A percentile compares a stretch with the other conserved stretches of the same genome.
These are phyloP conservation scores for Begonia fuchsioides DNA, from an alignment of 306 rosid genomes.

Conservation along the genomic window DNA sequence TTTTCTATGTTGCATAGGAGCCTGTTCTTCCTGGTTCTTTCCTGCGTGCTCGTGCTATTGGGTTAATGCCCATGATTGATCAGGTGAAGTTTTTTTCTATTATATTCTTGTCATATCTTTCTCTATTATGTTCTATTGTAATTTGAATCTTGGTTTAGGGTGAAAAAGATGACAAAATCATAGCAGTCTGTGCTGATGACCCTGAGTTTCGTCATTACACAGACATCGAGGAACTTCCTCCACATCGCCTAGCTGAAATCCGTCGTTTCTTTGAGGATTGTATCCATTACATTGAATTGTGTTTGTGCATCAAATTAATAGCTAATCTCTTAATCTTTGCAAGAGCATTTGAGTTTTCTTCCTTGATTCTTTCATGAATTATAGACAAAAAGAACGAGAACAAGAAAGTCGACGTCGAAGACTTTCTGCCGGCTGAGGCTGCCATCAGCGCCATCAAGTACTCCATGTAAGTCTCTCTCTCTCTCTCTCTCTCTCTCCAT, in stretches of 20 bases:
- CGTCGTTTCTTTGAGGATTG: conserved; percentile 95
- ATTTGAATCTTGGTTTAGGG: conserved; percentile 39
- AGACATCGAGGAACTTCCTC: conserved; percentile 83
- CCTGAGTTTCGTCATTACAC: conserved; percentile 79
- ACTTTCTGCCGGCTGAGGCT: conserved; percentile 72
- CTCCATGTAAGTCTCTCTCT: conserved; percentile 53
- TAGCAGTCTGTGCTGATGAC: conserved; percentile 97
- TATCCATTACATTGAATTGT: conserved; percentile 39
- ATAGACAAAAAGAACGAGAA: conserved; percentile 97
- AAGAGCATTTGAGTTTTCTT: conserved; percentile 7
- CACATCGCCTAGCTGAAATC: conserved; percentile 93
- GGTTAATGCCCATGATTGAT: conserved; percentile 98
- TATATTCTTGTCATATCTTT: not conserved
- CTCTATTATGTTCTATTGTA: not conserved
- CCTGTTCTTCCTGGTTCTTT: conserved; percentile 80
- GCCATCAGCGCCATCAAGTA: conserved; percentile 72
- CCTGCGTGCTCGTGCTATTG: conserved; percentile 98
- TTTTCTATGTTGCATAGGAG: conserved; percentile 35
- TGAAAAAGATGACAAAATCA: conserved; percentile 95
- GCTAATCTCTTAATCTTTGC: not conserved
- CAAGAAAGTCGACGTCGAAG: conserved; percentile 88
- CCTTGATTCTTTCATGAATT: conserved; percentile 29
- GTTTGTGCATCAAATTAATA: conserved; percentile 1
- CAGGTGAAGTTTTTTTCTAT: conserved; percentile 33
- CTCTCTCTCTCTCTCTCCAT: not conserved